Base-by-base conservation (phyloP, 2,329 filamentous ascomycete genomes). In the Colletotrichum trifolii region DNA sequence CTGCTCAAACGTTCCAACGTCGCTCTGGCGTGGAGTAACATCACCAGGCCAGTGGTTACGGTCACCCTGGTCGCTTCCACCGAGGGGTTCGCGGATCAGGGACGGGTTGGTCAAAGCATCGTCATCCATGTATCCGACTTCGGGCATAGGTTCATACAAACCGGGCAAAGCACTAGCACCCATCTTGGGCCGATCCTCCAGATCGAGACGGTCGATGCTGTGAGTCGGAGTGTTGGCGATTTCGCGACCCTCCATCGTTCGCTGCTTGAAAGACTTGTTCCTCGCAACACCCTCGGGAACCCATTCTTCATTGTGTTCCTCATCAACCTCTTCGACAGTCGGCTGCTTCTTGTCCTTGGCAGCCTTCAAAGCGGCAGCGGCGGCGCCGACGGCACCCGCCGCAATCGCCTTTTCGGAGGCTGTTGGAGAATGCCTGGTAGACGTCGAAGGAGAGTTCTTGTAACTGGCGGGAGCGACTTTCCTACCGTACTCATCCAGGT, bases 41-140 rank as follows among this genome's bases (percentile, higher is more conserved):
- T 74, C 72, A 45, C 68, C 71, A 10, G 72, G 69, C 73, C 76
- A 79, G 53, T 76, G 70, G 9, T 69, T 70, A 35, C 66, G 60
- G 35, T 71, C 68, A 45, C 69, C 70, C 13, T 74, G 63, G 8
- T 77, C 72, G 2, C 70, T 70, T 36, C 86, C 87, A 54, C 87
- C 89, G 54, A 91, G 85, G 1, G 89, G 90, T 15, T 91, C 93
- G 69, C 94, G 87, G 45, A 96, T 88, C 54, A 94, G 84, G 0
- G 94, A 97, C 3, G 93, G 93, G 73, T 96, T 96, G 15, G 94
- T 97, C 49, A 88, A 90, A 13, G 93, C 85, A 67, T 96, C 93
- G 42, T 87, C 85, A 10, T 85, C 82, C 2, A 79, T 70, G 69
- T 92, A 91, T 4, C 91, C 93, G 71, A 92, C 89, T 73, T 94